These are phyloP conservation scores for Aspergillus ibericus DNA, from an alignment of 2,329 filamentous ascomycete genomes.

Conservation along the genomic window DNA sequence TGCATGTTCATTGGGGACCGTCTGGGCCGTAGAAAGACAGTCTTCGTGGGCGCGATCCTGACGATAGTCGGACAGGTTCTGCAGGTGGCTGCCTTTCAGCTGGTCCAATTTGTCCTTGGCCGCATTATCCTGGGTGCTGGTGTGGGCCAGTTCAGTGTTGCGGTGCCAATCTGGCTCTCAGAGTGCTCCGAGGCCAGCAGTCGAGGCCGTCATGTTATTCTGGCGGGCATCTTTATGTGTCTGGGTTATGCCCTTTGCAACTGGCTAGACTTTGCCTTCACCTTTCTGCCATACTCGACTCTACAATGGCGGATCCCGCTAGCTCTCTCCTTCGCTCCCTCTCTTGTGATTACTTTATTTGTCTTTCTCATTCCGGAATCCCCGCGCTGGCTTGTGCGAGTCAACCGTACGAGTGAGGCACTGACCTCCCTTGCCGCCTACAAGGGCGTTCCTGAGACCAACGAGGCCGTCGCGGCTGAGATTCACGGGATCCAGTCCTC, in stretches of 20 bases:
- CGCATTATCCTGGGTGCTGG: conserved; percentile 52
- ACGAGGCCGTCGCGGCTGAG: conserved; percentile 16
- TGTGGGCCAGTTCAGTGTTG: conserved; percentile 49
- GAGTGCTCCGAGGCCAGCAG: conserved; percentile 51
- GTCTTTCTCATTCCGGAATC: conserved; percentile 55
- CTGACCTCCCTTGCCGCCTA: conserved; percentile 15
- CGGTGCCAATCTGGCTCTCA: conserved; percentile 51
- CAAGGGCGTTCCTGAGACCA: conserved; percentile 12
- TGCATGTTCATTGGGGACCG: conserved; percentile 41
- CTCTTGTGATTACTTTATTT: conserved; percentile 49
- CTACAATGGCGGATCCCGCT: conserved; percentile 56
- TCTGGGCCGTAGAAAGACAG: conserved; percentile 49
- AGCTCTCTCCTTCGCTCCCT: conserved; percentile 56
- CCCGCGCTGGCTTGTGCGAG: conserved; percentile 24
- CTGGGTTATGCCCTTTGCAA: conserved; percentile 31
- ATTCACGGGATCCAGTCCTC: conserved; percentile 21
- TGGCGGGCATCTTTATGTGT: conserved; percentile 48
- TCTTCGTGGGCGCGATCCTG: conserved; percentile 45
- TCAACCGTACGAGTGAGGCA: conserved; percentile 20
- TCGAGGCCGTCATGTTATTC: conserved; percentile 51
- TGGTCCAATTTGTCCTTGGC: conserved; percentile 50
- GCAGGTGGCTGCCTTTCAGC: conserved; percentile 45
- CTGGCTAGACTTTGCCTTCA: conserved; percentile 53
- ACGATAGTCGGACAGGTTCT: conserved; percentile 32
- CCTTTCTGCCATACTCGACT: conserved; percentile 42